Base-by-base conservation (phyloP, 2,329 filamentous ascomycete genomes). In the Seiridium unicorne region DNA sequence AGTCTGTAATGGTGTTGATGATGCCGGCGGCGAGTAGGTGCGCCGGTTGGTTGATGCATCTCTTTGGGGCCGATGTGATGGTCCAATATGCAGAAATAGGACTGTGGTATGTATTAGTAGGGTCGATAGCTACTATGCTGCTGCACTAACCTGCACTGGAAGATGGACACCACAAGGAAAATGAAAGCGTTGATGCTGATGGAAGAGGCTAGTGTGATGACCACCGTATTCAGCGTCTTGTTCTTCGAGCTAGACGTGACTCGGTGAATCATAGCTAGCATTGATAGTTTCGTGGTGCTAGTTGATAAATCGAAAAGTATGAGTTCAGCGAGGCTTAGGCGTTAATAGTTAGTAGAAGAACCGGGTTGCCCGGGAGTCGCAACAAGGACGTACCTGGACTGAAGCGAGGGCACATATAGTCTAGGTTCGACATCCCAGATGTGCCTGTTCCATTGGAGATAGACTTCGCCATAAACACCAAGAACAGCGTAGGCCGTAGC, bases 1-100 rank as follows among this genome's bases (percentile, higher is more conserved):
- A 78, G 69, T 89, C 84, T 5, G 84, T 86, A 48, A 81, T 66
- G 51, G 86, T 86, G 70, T 88, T 88, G 63, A 86, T 78, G 35
- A 83, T 80, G 2, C 85, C 84, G 42, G 85, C 77, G 42, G 78
- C 77, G 36, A 84, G 76, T 35, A 85, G 77, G 55, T 84, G 81
- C 0, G 74, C 72, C 2, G 80, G 76, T 62, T 87, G 76, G 34
- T 83, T 66, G 44, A 84, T 79, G 51, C 81, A 79, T 18, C 80
- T 67, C 49, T 74, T 70, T 1, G 72, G 69, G 26, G 60, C 56
- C 13, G 58, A 9, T 0, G 73, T 72, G 1, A 77, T 56, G 9
- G 69, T 72, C 77, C 77, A 79, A 63, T 73, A 77, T 11, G 70
- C 70, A 35, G 72, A 73, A 3, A 77, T 61, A 5, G 76, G 77